These are phyloP conservation scores for Orychophragmus violaceus DNA, from an alignment of 345 rosid genomes.

Conservation along the genomic window DNA sequence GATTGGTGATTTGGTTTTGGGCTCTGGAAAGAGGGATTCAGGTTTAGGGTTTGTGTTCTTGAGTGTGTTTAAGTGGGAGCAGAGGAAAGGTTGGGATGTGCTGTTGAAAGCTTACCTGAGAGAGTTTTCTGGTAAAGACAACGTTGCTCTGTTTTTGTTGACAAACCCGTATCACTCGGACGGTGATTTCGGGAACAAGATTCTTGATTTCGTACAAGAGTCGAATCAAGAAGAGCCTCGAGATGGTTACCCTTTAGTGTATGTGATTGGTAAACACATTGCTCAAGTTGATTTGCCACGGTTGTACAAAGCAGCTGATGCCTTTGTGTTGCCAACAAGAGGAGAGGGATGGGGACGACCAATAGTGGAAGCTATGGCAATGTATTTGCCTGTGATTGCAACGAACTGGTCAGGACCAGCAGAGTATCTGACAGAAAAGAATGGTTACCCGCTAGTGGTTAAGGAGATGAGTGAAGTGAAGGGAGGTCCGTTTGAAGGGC, in stretches of 20 bases:
- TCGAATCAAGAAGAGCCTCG: conserved; percentile 35
- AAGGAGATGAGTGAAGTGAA: conserved; percentile 53
- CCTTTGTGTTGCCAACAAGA: conserved; percentile 76
- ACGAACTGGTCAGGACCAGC: conserved; percentile 87
- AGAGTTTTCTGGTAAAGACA: conserved; percentile 54
- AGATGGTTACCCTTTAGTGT: conserved; percentile 47
- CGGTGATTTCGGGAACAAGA: conserved; percentile 63
- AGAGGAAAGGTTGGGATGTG: conserved; percentile 88
- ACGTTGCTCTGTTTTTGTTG: conserved; percentile 54
- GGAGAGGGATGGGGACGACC: conserved; percentile 95
- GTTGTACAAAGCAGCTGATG: conserved; percentile 67
- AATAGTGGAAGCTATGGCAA: conserved; percentile 81
- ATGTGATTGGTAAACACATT: conserved; percentile 59
- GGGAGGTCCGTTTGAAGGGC: conserved; percentile 80
- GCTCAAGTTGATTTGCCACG: conserved; percentile 68
- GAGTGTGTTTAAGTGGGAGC: conserved; percentile 88
- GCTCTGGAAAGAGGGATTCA: conserved; percentile 9
- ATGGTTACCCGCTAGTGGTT: conserved; percentile 61
- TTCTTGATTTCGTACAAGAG: conserved; percentile 51
- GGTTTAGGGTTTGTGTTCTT: conserved; percentile 56
- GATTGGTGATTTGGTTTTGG: conserved; percentile 45
- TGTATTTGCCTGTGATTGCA: conserved; percentile 72
- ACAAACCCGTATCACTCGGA: conserved; percentile 76
- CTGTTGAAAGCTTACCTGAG: conserved; percentile 63
- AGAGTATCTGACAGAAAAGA: conserved; percentile 64